Evolutionary conservation across 805 yeast species (phyloP).

Genomic region (Suhomyces emberorum): DNA sequence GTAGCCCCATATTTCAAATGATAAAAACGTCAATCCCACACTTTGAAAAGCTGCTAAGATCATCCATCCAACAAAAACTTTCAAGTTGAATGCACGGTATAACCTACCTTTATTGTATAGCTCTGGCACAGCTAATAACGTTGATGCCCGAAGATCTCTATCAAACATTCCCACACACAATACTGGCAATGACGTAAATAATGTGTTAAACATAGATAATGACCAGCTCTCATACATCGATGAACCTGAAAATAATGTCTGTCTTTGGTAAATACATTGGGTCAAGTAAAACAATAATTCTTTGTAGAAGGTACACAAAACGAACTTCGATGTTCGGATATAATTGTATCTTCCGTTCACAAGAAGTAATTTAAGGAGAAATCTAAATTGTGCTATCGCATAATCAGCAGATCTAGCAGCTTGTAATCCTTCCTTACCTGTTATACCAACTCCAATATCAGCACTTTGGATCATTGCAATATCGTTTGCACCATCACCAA

Average conservation of each 20-base stretch:
- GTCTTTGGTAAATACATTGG: slow-evolving; percentile 82
- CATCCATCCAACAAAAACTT: slow-evolving; percentile 75
- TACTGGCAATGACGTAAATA: slow-evolving; percentile 91
- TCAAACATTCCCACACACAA: slow-evolving; percentile 94
- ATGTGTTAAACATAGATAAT: slow-evolving; percentile 92
- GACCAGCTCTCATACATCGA: slow-evolving; percentile 96
- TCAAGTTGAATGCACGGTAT: slow-evolving; percentile 69
- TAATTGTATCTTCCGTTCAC: slow-evolving; percentile 98
- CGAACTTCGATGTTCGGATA: slow-evolving; percentile 86
- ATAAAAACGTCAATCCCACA: slow-evolving; percentile 63
- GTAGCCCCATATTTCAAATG: slow-evolving; percentile 69
- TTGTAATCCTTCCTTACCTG: slow-evolving; percentile 95
- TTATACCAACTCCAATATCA: slow-evolving; percentile 95
- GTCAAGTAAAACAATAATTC: slow-evolving; percentile 86
- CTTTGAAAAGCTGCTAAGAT: slow-evolving; percentile 70
- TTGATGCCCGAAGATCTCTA: slow-evolving; percentile 83
- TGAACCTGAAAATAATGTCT: slow-evolving; percentile 87
- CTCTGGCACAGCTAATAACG: slow-evolving; percentile 89
- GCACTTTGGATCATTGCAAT: slow-evolving; percentile 99
- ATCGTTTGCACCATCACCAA: slow-evolving; percentile 99
- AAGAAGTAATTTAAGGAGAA: slow-evolving; percentile 70
- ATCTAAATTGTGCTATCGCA: slow-evolving; percentile 92
- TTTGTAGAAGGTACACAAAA: slow-evolving; percentile 90
- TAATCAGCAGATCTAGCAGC: slow-evolving; percentile 95
- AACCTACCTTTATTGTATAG: slow-evolving; percentile 74